Evolutionary conservation across 2,329 filamentous ascomycete species (phyloP).

Genomic region (Penicillium glabrum): DNA sequence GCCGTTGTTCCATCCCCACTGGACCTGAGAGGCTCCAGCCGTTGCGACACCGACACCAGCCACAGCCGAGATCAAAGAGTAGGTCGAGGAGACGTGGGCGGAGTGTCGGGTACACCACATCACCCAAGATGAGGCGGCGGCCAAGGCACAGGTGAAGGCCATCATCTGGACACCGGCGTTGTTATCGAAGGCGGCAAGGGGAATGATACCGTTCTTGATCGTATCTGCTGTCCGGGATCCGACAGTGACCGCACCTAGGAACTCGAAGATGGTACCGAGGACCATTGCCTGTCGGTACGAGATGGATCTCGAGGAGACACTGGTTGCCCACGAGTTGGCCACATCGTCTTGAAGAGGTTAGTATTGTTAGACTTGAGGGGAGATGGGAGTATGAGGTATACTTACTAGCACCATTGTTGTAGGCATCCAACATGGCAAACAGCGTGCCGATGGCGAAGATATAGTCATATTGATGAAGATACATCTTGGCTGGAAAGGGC

Average conservation of each 20-base stretch:
- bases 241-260: conserved; percentile 66
- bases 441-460: conserved; percentile 73
- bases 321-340: conserved; percentile 79
- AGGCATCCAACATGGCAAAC: conserved; percentile 74
- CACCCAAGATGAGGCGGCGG: conserved; percentile 59
- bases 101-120: conserved; percentile 78
- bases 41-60: conserved; percentile 69
- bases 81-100: conserved; percentile 71
- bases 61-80: conserved; percentile 68
- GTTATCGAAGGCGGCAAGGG: conserved; percentile 56
- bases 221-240: conserved; percentile 71
- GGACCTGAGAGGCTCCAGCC: conserved; percentile 60
- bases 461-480: conserved; percentile 65
- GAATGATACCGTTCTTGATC: conserved; percentile 77
- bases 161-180: conserved; percentile 68
- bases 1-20: conserved; percentile 70
- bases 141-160: conserved; percentile 44
- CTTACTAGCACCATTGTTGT: conserved; percentile 76
- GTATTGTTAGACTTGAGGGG: not conserved
- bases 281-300: conserved; percentile 36
- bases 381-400: conserved; percentile 19
- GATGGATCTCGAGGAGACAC: conserved; percentile 72
- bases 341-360: conserved; percentile 61
- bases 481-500: conserved; percentile 47
- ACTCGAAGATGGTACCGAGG: conserved; percentile 65